These are phyloP conservation scores for Bipolaris victoriae DNA, from an alignment of 2,329 filamentous ascomycete species.

Conservation along the genomic window DNA sequence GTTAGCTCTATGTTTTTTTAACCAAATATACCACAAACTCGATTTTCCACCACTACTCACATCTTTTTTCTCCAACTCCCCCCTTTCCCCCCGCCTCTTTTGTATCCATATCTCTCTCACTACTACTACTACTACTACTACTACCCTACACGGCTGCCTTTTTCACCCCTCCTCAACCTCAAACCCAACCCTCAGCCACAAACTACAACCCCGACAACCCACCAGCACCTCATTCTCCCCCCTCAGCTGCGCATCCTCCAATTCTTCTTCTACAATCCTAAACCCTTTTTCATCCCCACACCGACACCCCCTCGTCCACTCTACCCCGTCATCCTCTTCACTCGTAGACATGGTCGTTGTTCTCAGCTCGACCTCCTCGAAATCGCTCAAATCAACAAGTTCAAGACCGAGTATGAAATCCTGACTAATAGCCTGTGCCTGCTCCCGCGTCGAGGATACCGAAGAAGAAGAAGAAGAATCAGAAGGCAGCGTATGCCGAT, in stretches of 20 bases:
- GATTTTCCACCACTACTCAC: too few relatives aligned
- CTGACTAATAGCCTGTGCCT: constrained; percentile 5
- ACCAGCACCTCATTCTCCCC: constrained; percentile 65
- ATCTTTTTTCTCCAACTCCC: too few relatives aligned
- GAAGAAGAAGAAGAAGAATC: too few relatives aligned
- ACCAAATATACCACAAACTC: too few relatives aligned
- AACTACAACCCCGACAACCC: constrained; percentile 67
- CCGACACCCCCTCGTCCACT: constrained; percentile 62
- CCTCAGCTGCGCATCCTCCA: constrained; percentile 57
- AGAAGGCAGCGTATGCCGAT: background rate
- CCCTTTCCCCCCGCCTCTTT: background rate
- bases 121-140: background rate
- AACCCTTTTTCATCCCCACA: constrained; percentile 66
- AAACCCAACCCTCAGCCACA: constrained; percentile 68
- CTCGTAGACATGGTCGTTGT: too few relatives aligned
- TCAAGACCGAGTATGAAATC: constrained; percentile 59
- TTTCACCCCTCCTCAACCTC: constrained; percentile 55
- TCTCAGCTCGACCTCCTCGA: constrained; percentile 33
- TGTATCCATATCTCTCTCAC: background rate
- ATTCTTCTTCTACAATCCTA: constrained; percentile 59
- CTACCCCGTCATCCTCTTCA: constrained; percentile 3
- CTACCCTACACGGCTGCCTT: background rate
- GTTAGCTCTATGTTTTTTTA: too few relatives aligned
- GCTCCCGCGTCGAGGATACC: background rate
- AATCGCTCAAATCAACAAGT: constrained; percentile 63